Evolutionary conservation across 2,329 filamentous ascomycete genomes (phyloP).

Genomic region (Rhinocladiella similis): DNA sequence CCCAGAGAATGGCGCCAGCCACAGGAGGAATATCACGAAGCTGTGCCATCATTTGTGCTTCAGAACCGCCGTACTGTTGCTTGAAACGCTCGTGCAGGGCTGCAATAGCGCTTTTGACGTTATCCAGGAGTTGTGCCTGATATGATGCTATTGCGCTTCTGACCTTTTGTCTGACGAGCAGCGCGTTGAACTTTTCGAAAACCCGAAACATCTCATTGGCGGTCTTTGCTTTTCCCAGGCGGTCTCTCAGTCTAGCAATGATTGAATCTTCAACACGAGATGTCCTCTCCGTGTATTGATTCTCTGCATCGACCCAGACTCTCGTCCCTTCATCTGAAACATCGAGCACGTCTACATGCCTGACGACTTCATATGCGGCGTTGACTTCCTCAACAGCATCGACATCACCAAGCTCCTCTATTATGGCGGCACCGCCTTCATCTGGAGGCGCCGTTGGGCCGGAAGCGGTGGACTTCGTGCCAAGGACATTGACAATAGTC

Average conservation of each 20-base stretch:
- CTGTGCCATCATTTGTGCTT: slow-evolving; percentile 97
- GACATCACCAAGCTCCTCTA: slow-evolving; percentile 94
- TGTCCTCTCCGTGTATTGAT: slow-evolving; percentile 95
- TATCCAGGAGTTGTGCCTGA: slow-evolving; percentile 95
- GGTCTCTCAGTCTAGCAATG: slow-evolving; percentile 88
- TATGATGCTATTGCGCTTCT: slow-evolving; percentile 97
- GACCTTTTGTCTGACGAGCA: slow-evolving; percentile 99
- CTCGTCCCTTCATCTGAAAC: slow-evolving; percentile 87
- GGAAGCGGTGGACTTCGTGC: slow-evolving; percentile 65
- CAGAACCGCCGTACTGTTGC: slow-evolving; percentile 96
- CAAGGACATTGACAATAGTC: slow-evolving; percentile 96
- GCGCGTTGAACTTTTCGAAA: slow-evolving; percentile 98
- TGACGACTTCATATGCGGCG: slow-evolving; percentile 89
- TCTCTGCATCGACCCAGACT: slow-evolving; percentile 90
- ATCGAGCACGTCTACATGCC: slow-evolving; percentile 93
- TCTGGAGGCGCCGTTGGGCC: slow-evolving; percentile 53
- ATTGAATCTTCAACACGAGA: slow-evolving; percentile 98
- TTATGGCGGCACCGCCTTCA: slow-evolving; percentile 65
- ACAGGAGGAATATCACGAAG: slow-evolving; percentile 93
- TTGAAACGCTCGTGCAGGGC: slow-evolving; percentile 96
- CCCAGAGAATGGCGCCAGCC: slow-evolving; percentile 96
- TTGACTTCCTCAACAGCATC: slow-evolving; percentile 96
- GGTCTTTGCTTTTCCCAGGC: slow-evolving; percentile 91
- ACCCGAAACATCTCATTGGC: slow-evolving; percentile 99
- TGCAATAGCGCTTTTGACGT: slow-evolving; percentile 94